Base-by-base conservation (phyloP, 1,284 basidiomycete genomes). In the Vanrija humicola region DNA sequence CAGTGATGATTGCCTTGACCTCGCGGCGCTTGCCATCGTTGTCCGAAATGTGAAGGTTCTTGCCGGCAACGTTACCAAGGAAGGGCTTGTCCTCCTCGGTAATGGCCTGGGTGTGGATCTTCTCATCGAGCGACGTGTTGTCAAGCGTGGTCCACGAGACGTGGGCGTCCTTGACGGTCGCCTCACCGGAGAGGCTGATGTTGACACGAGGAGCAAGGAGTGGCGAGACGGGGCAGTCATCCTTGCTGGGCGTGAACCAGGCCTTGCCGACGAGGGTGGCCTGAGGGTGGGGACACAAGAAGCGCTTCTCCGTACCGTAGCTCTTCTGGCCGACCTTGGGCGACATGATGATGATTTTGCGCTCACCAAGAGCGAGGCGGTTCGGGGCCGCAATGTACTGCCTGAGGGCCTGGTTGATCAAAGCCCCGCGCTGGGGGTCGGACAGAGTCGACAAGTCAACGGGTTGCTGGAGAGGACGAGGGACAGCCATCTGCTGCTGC, bases 271-370 rank as follows among this genome's bases (percentile, higher is more conserved):
- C 88, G 80, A 98, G 84, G 67, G 93, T 88, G 38, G 92, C 94
- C 47, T 91, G 92, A 5, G 94, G 94, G 51, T 93, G 94, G 2
- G 95, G 95, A 70, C 93, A 96, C 15, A 98, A 82, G 82, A 97
- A 97, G 48, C 94, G 84, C 77, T 97, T 96, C 77, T 98, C 94
- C 12, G 87, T 92, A 40, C 92, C 93, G 70, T 98, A 98, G 18
- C 89, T 92, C 75, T 97, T 96, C 79, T 98, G 95, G 3, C 91
- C 95, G 40, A 97, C 92, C 70, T 89, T 92, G 72, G 89, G 91
- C 23, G 91, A 94, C 88, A 96, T 92, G 68, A 98, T 89, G 56
- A 96, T 88, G 58, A 98, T 85, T 12, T 90, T 93, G 50, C 92
- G 84, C 77, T 98, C 94, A 46, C 94, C 94, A 65, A 90, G 87